phyloP scores from a whole-genome alignment of 305 asterid species.

The Fraxinus albicans region DNA sequence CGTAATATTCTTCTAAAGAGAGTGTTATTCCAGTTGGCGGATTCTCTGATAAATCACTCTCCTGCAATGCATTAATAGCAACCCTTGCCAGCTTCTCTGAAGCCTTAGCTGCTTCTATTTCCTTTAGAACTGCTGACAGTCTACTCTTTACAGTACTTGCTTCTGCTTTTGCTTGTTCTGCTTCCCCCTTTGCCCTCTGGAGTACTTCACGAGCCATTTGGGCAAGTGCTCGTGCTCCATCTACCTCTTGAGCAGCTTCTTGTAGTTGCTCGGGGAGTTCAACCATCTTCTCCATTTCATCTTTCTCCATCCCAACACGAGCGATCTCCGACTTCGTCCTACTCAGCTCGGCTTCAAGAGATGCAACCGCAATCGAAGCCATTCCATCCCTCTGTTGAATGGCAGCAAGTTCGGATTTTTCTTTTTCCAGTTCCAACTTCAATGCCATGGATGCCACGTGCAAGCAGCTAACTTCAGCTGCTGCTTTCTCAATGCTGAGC shows the following conservation, averaged over 20 bases:
- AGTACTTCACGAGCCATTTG: constrained; percentile 52
- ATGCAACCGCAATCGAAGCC: constrained; percentile 55
- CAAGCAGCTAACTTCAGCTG: constrained; percentile 51
- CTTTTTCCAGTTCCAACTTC: constrained; percentile 65
- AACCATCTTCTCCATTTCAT: constrained; percentile 58
- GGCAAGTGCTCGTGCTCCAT: constrained; percentile 54
- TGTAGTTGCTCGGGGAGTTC: constrained; percentile 70
- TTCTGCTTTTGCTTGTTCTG: constrained; percentile 65
- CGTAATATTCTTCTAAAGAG: constrained; percentile 73
- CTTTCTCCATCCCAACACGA: constrained; percentile 49
- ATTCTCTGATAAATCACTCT: constrained; percentile 57
- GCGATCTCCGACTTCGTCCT: constrained; percentile 50
- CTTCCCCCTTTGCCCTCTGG: constrained; percentile 61
- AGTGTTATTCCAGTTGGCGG: constrained; percentile 55
- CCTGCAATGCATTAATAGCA: constrained; percentile 65
- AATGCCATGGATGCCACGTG: constrained; percentile 62
- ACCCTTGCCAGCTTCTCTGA: constrained; percentile 77
- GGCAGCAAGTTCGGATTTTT: constrained; percentile 44
- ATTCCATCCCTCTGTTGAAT: constrained; percentile 61
- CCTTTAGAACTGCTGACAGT: constrained; percentile 59
- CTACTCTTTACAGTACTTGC: constrained; percentile 51
- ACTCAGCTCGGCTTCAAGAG: constrained; percentile 70
- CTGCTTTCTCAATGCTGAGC: constrained; percentile 60
- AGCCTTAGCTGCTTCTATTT: constrained; percentile 83
- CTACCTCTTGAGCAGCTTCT: constrained; percentile 69